These are phyloP conservation scores for Quercus robur DNA, from an alignment of 306 rosid species.

Conservation along the genomic window DNA sequence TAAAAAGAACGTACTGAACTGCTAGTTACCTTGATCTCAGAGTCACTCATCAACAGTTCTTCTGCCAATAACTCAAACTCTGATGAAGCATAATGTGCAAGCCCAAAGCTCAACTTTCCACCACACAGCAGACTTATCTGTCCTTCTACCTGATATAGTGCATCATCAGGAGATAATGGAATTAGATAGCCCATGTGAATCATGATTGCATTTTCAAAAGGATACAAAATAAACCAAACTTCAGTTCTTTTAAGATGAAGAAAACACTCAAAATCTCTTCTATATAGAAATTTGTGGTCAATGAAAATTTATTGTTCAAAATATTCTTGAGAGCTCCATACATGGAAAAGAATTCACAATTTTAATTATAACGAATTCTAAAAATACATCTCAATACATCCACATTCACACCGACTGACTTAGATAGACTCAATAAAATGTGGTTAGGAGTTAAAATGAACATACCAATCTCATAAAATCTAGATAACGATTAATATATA, in stretches of 20 bases:
- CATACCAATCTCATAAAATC: background rate
- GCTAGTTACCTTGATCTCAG: slow-evolving; percentile 73
- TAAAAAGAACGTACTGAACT: slow-evolving; percentile 5
- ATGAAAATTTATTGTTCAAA: background rate
- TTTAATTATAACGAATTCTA: background rate
- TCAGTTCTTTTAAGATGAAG: background rate
- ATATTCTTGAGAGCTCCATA: background rate
- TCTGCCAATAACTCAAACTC: slow-evolving; percentile 98
- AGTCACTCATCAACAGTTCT: slow-evolving; percentile 94
- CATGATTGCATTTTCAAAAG: background rate
- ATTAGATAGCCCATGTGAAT: background rate
- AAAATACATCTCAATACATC: background rate
- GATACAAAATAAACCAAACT: background rate
- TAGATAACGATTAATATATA: background rate
- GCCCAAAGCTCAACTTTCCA: slow-evolving; percentile 92
- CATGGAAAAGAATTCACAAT: too few relatives aligned
- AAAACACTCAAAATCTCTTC: background rate
- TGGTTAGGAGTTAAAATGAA: background rate
- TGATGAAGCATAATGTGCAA: slow-evolving; percentile 82
- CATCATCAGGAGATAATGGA: slow-evolving; percentile 2
- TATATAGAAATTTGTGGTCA: background rate
- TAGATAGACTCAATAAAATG: background rate
- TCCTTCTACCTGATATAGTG: slow-evolving; percentile 79
- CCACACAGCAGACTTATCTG: slow-evolving; percentile 85
- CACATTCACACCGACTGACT: background rate